Conservation (phyloP, 1,139 yeast genomes). For the Hanseniaspora uvarum region DNA sequence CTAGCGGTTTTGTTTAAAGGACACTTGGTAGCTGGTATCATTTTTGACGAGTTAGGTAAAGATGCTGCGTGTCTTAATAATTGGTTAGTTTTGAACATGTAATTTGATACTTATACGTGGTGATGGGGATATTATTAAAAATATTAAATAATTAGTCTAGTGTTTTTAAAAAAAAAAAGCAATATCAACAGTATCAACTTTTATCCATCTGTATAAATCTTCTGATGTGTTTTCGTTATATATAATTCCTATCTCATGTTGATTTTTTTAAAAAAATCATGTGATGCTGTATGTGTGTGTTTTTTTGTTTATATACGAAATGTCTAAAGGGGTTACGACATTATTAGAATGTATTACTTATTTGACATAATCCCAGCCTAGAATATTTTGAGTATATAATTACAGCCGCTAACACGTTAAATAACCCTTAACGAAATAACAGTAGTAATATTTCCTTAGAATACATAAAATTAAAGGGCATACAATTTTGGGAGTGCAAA, state of each 20-base stretch:
- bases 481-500: too few species aligned
- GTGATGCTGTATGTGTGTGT: neutral
- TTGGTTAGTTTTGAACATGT: constrained; percentile 1
- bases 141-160: neutral
- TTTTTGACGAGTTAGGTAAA: neutral
- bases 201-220: too few species aligned
- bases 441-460: too few species aligned
- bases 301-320: neutral
- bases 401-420: too few species aligned
- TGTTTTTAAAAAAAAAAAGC: too few species aligned
- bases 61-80: neutral
- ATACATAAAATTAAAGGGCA: too few species aligned
- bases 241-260: neutral
- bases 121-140: neutral
- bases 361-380: neutral
- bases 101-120: too few species aligned
- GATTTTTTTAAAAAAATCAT: neutral
- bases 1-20: constrained; percentile 18
- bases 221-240: too few species aligned
- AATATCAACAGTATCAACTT: too few species aligned
- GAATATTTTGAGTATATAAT: too few species aligned
- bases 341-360: neutral
- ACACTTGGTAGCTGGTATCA: neutral
- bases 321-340: neutral
- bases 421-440: too few species aligned